phyloP scores from a whole-genome alignment of 768 basidiomycete species.

The Leccinum olivaceopallidum region DNA sequence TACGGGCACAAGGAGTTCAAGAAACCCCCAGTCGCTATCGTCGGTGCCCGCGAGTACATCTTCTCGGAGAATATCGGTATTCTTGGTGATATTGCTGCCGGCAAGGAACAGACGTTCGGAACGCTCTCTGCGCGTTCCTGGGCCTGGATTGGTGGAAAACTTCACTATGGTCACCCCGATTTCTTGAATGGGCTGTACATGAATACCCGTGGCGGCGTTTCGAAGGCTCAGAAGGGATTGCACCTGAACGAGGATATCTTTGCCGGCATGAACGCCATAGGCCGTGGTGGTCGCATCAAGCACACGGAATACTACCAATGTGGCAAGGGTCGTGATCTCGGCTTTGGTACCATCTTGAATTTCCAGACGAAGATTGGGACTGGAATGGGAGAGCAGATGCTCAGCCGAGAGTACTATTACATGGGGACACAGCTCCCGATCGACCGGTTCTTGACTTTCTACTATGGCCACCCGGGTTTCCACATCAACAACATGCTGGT shows the following conservation, averaged over 20 bases:
- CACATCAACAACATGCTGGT: conserved; percentile 99
- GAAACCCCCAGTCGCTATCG: conserved; percentile 89
- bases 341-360: conserved; percentile 98
- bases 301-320: conserved; percentile 99
- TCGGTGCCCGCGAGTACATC: conserved; percentile 99
- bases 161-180: conserved; percentile 99
- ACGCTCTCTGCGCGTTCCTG: conserved; percentile 94
- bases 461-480: conserved; percentile 99
- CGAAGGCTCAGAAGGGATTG: conserved; percentile 99
- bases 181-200: conserved; percentile 98
- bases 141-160: conserved; percentile 97
- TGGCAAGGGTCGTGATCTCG: conserved; percentile 97
- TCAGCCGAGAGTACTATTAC: conserved; percentile 99
- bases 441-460: conserved; percentile 99
- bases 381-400: conserved; percentile 99
- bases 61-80: conserved; percentile 99
- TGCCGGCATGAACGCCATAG: conserved; percentile 98
- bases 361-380: conserved; percentile 99
- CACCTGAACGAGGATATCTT: conserved; percentile 99
- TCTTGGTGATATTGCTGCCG: conserved; percentile 95
- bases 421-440: conserved; percentile 96
- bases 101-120: conserved; percentile 99
- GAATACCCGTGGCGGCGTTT: conserved; percentile 97
- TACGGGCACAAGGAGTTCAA: conserved; percentile 89
- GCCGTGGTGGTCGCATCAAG: conserved; percentile 96